Conservation (phyloP, 1,284 basidiomycete genomes). For the Ceratobasidium theobromae region DNA sequence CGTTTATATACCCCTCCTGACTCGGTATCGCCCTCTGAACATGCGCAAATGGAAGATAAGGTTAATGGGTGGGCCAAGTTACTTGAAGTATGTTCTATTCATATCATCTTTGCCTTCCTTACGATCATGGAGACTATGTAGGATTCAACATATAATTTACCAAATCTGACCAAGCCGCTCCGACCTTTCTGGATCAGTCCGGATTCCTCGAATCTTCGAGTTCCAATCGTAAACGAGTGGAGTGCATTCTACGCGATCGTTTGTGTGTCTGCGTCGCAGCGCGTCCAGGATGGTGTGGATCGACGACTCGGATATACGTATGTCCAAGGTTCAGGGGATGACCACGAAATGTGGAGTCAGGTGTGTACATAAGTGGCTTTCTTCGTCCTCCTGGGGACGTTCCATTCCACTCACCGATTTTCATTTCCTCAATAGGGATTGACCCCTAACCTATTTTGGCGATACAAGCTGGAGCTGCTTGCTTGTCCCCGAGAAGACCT, state of each 20-base stretch:
- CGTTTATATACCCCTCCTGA: slow-evolving; percentile 66
- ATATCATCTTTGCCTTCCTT: not conserved
- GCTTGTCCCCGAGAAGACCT: slow-evolving; percentile 51
- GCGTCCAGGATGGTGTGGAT: slow-evolving; percentile 57
- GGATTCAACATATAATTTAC: slow-evolving; percentile 57
- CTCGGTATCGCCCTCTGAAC: slow-evolving; percentile 53
- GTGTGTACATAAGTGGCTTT: slow-evolving; percentile 46
- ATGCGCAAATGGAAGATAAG: slow-evolving; percentile 64
- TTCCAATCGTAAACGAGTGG: slow-evolving; percentile 39
- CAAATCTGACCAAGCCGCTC: slow-evolving; percentile 54
- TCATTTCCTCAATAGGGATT: slow-evolving; percentile 54
- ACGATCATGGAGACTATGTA: slow-evolving; percentile 37
- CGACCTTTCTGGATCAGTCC: slow-evolving; percentile 71
- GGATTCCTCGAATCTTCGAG: slow-evolving; percentile 48
- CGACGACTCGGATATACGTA: slow-evolving; percentile 71
- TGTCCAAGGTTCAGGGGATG: slow-evolving; percentile 87
- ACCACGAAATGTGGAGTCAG: slow-evolving; percentile 84
- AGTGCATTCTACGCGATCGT: slow-evolving; percentile 62
- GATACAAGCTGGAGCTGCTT: slow-evolving; percentile 55
- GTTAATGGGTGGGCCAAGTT: slow-evolving; percentile 66
- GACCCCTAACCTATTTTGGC: slow-evolving; percentile 74
- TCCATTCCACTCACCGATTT: not conserved
- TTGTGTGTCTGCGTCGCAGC: slow-evolving; percentile 76
- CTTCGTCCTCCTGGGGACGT: slow-evolving; percentile 15
- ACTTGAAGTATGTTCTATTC: slow-evolving; percentile 53